These are phyloP conservation scores for Neonectria sp. DNA, from an alignment of 2,329 filamentous ascomycete genomes.

Conservation along the genomic window DNA sequence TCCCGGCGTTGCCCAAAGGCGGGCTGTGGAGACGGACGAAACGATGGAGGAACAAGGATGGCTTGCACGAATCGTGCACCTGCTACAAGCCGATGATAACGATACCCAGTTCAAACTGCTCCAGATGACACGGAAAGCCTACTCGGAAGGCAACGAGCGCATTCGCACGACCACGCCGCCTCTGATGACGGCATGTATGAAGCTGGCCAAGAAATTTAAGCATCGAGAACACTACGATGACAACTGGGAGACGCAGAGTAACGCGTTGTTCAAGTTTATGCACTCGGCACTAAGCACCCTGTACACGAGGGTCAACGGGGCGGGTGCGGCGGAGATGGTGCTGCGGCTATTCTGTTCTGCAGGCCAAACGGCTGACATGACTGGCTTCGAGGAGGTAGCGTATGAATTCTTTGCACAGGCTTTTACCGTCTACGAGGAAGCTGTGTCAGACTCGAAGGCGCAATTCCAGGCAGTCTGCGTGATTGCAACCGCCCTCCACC, in stretches of 20 bases:
- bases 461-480: conserved; percentile 99
- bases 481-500: conserved; percentile 90
- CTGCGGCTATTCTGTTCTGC: conserved; percentile 92
- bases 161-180: conserved; percentile 97
- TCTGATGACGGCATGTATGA: conserved; percentile 90
- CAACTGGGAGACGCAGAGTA: conserved; percentile 75
- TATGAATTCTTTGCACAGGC: conserved; percentile 99
- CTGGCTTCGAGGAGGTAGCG: conserved; percentile 92
- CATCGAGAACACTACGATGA: conserved; percentile 85
- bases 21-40: conserved; percentile 90
- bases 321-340: conserved; percentile 87
- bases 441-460: conserved; percentile 93
- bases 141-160: conserved; percentile 91
- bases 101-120: conserved; percentile 95
- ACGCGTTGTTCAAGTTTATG: conserved; percentile 94
- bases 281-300: conserved; percentile 89
- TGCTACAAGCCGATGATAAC: conserved; percentile 87
- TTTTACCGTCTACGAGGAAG: conserved; percentile 98
- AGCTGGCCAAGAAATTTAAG: conserved; percentile 91
- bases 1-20: conserved; percentile 83
- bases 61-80: conserved; percentile 92
- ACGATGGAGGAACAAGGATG: conserved; percentile 98
- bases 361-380: conserved; percentile 93
- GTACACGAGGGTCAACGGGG: conserved; percentile 85
- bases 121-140: conserved; percentile 89